Conservation (phyloP, 176 grass and related monocot genomes). For the Saccharum officinarum region DNA sequence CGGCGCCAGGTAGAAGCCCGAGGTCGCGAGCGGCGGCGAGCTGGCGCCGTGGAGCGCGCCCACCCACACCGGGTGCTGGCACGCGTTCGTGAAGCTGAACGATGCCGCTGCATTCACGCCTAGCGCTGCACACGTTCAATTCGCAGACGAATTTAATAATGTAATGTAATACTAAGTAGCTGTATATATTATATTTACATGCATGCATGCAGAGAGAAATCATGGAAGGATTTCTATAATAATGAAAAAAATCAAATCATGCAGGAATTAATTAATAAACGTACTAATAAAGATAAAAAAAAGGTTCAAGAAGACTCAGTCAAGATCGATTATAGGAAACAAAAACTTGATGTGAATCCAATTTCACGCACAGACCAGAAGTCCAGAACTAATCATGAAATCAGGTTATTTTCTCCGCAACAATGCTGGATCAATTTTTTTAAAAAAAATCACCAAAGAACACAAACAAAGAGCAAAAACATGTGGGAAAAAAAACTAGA, state of each 20-base stretch:
- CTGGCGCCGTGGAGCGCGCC: conserved; percentile 48
- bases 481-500: neutral
- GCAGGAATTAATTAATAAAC: neutral
- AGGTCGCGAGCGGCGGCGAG: conserved; percentile 31
- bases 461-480: neutral
- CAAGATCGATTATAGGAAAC: too few relatives aligned
- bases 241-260: neutral
- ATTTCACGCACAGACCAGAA: too few relatives aligned
- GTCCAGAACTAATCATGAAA: neutral
- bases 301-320: too few relatives aligned
- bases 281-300: too few relatives aligned
- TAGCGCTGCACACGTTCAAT: neutral
- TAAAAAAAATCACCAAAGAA: neutral
- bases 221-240: neutral
- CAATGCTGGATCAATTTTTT: neutral
- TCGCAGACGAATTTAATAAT: neutral
- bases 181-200: neutral
- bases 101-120: conserved; percentile 25
- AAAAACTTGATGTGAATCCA: neutral
- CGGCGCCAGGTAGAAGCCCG: conserved; percentile 65
- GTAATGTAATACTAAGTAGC: too few relatives aligned
- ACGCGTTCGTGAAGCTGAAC: conserved; percentile 57
- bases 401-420: neutral
- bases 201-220: neutral
- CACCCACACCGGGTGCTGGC: conserved; percentile 60